phyloP scores from a whole-genome alignment of 495 filamentous ascomycete genomes.

The Hypomontagnella monticulosa region DNA sequence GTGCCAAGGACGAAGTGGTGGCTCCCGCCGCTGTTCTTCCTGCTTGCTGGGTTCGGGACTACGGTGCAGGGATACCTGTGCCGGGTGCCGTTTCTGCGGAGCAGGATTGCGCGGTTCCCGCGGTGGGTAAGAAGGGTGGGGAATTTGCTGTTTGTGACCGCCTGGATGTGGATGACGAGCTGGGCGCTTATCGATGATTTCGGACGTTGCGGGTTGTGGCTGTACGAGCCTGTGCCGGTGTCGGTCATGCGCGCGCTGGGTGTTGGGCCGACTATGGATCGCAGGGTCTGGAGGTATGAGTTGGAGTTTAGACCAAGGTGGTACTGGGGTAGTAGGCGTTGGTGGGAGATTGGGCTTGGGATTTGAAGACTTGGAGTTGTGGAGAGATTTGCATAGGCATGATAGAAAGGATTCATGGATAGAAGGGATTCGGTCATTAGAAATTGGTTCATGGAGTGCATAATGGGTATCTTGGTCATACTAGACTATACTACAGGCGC shows the following conservation, averaged over 20 bases:
- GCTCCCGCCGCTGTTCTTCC: slow-evolving; percentile 61
- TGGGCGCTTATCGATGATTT: slow-evolving; percentile 69
- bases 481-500: not conserved
- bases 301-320: slow-evolving; percentile 56
- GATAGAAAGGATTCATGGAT: not conserved
- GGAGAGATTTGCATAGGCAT: slow-evolving; percentile 1
- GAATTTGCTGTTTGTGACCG: slow-evolving; percentile 62
- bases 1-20: slow-evolving; percentile 54
- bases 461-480: slow-evolving; percentile 20
- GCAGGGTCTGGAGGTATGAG: slow-evolving; percentile 67
- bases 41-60: slow-evolving; percentile 65
- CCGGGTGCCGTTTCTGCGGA: not conserved
- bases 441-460: not conserved
- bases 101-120: slow-evolving; percentile 46
- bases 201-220: slow-evolving; percentile 66
- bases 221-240: slow-evolving; percentile 75
- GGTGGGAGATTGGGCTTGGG: slow-evolving; percentile 72
- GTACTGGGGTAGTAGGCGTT: slow-evolving; percentile 61
- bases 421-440: not conserved
- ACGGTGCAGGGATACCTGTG: slow-evolving; percentile 54
- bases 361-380: slow-evolving; percentile 44
- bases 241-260: slow-evolving; percentile 66
- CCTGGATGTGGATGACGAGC: slow-evolving; percentile 68
- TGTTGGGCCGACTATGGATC: slow-evolving; percentile 55
- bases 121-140: slow-evolving; percentile 53